Base-by-base conservation (phyloP, 345 rosid genomes). In the Corymbia maculata region DNA sequence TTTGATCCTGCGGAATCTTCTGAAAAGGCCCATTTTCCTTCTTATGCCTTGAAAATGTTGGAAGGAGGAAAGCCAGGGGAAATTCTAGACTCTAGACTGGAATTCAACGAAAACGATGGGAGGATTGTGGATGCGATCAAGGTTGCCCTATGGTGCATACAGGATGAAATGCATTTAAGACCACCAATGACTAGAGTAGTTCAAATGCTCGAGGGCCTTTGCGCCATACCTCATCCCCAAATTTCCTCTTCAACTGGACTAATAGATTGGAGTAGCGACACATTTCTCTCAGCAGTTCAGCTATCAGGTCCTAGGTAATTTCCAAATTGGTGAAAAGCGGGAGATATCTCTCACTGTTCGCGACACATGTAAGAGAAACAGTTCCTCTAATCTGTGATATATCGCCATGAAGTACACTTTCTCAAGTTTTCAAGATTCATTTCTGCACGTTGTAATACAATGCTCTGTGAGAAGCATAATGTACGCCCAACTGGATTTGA, bases 131-230 rank as follows among this genome's bases (percentile, higher is more conserved):
- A 87, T 21, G 90, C 90, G 1, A 87, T 93, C 75, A 92, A 89
- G 89, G 93, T 94, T 70, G 93, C 95, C 17, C 88, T 93, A 6
- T 94, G 94, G 93, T 94, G 94, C 88, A 88, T 93, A 85, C 95
- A 94, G 89, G 94, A 91, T 49, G 93, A 93, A 44, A 92, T 93
- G 93, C 90, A 86, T 22, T 45, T 88, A 66, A 92, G 95, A 84
- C 95, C 95, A 14, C 85, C 93, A 4, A 94, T 94, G 95, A 91
- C 90, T 55, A 90, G 66, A 89, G 95, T 94, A 19, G 94, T 93
- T 36, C 94, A 92, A 88, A 93, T 94, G 94, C 95, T 93, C 22
- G 93, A 93, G 87, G 93, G 95, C 52, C 79, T 90, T 12, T 90
- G 92, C 52, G 90, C 52, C 26, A 93, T 89, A 28, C 92, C 94